Percentiles rank a stretch among this genome's conserved stretches.
Conservation (phyloP, 2,329 filamentous ascomycete genomes). For the Incumbomyces delicatus region DNA sequence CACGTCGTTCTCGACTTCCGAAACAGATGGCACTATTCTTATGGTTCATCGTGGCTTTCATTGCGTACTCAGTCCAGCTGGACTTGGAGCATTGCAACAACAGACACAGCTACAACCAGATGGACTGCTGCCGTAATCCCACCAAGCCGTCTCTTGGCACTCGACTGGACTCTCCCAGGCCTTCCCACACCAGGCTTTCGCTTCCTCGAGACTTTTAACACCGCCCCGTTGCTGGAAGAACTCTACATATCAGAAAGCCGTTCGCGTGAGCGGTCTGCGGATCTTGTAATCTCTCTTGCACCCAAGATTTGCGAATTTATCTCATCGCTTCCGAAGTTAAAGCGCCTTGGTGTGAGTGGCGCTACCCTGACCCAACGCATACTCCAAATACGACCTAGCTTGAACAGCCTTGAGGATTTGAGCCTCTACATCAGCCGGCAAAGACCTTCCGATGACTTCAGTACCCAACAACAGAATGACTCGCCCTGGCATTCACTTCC, state of each 20-base stretch:
- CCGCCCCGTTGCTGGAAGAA: not conserved
- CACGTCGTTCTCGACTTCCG: not conserved
- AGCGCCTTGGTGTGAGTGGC: not conserved
- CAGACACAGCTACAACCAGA: not conserved
- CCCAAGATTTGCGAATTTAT: not conserved
- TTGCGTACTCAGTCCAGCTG: not conserved
- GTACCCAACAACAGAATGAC: not conserved
- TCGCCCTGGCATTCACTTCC: conserved; percentile 1
- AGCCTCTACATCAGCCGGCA: conserved; percentile 43
- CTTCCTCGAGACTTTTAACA: not conserved
- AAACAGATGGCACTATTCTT: not conserved
- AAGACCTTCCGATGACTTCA: not conserved
- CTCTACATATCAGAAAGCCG: not conserved
- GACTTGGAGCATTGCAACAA: not conserved
- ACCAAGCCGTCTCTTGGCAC: not conserved
- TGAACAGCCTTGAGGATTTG: conserved; percentile 36
- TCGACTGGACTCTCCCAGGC: not conserved
- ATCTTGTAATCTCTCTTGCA: not conserved
- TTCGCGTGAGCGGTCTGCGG: not conserved
- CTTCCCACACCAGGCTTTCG: not conserved
- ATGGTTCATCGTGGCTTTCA: not conserved
- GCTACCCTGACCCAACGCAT: not conserved
- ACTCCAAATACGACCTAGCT: not conserved
- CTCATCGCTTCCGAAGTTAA: not conserved
- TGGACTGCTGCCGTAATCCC: not conserved